These are phyloP conservation scores for Macrophomina pseudophaseolina DNA, from an alignment of 2,329 filamentous ascomycete species.

Conservation along the genomic window DNA sequence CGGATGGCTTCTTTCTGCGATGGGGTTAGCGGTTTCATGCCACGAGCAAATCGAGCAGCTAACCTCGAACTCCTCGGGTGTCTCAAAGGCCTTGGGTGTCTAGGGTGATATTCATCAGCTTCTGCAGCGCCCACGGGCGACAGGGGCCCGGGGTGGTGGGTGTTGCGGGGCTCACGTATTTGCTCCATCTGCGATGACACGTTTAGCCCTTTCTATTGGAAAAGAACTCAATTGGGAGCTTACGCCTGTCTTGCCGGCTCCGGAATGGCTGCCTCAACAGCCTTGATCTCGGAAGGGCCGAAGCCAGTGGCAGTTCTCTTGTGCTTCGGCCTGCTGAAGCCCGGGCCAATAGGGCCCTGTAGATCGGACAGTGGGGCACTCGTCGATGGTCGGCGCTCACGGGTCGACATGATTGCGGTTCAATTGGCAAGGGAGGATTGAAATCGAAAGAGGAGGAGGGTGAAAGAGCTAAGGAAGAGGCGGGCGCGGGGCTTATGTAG, in stretches of 20 bases:
- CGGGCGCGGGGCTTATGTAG: conserved; percentile 16
- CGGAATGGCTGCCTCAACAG: conserved; percentile 87
- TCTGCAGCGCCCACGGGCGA: neutral
- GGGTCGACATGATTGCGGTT: conserved; percentile 45
- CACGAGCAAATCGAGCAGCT: conserved; percentile 24
- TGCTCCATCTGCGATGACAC: conserved; percentile 58
- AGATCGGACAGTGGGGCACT: conserved; percentile 86
- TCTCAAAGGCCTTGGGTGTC: conserved; percentile 72
- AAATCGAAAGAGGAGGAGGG: neutral
- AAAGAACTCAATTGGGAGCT: conserved; percentile 47
- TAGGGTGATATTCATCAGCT: conserved; percentile 36
- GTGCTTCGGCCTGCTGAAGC: conserved; percentile 91
- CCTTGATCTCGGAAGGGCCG: conserved; percentile 88
- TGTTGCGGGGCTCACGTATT: conserved; percentile 55
- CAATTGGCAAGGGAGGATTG: conserved; percentile 4
- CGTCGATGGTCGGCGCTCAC: conserved; percentile 81
- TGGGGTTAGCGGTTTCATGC: neutral
- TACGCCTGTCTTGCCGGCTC: conserved; percentile 85
- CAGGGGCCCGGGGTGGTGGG: neutral
- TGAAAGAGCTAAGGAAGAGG: neutral
- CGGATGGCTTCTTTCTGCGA: conserved; percentile 77
- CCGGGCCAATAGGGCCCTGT: conserved; percentile 82
- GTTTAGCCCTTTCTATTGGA: conserved; percentile 20
- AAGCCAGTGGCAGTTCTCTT: conserved; percentile 97
- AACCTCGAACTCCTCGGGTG: conserved; percentile 78